Evolutionary conservation across 768 basidiomycete genomes (phyloP), one percentile per base, ranked within the genome.

Genomic region (Leucocoprinus sp.): DNA sequence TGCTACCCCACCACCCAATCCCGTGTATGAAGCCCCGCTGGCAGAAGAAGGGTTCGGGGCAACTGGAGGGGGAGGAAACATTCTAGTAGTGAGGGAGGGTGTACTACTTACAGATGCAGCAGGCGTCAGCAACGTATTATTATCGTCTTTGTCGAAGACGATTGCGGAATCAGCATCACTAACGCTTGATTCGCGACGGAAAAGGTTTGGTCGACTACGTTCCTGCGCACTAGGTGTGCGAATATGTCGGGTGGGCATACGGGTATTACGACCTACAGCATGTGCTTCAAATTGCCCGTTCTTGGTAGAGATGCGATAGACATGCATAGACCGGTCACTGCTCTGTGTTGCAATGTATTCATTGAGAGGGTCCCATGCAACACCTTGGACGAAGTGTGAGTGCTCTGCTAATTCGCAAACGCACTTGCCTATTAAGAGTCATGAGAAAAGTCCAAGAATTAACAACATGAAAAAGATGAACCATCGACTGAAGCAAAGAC

Each of bases 291-390:
- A 82, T 6, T 70, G 64, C n/a, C 89, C 87, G 36, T 84, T 76
- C 50, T 85, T 84, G 45, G 78, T 78, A 6, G 79, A 77, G 53
- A 97, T 80, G 51, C 77, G 76, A 64, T 97, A 91, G 54, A 99
- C 81, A 60, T 97, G 92, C 79, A 98, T 95, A 17, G 92, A 86
- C 37, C 95, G 76, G 64, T 99, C 96, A 57, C 85, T 90, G 62
- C 89, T 92, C 59, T 99, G 96, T 0, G 96, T 98, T 3, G 96
- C 93, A 50, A 99, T 89, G 59, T 87, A 98, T 62, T 96, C 91
- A 61, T 95, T 93, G 55, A 96, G 65, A 1, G 96, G 96, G 54
- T 99, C 96, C 96, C 96, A 99, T 0, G 95, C 90, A 22, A 98
- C 96, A 7, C 96, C 96, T 68, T 99, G 96, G 0, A 99, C 96